Evolutionary conservation across 2,329 filamentous ascomycete species (phyloP).

Genomic region (Ciborinia camelliae): DNA sequence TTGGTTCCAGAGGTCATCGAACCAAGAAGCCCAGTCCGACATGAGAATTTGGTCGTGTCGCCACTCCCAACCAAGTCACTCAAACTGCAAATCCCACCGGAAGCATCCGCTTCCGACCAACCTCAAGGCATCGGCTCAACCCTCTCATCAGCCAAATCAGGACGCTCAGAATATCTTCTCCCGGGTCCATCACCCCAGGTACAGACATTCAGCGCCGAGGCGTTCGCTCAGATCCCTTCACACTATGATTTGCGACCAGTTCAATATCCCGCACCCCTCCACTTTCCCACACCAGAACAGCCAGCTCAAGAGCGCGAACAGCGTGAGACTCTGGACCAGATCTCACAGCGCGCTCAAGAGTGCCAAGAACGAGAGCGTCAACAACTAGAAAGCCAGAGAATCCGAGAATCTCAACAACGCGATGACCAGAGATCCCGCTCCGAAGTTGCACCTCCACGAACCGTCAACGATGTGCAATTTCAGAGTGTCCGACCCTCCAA

Average conservation of each 20-base stretch:
- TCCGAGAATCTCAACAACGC: background rate
- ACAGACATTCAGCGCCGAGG: background rate
- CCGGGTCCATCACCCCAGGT: background rate
- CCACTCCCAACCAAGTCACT: background rate
- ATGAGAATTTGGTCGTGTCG: background rate
- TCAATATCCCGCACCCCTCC: background rate
- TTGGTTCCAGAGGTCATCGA: background rate
- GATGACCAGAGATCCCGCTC: background rate
- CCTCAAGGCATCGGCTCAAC: background rate
- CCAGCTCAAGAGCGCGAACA: background rate
- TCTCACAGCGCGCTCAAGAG: background rate
- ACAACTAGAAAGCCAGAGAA: background rate
- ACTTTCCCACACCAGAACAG: background rate
- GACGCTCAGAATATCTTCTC: background rate
- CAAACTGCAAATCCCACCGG: background rate
- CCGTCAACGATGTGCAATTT: constrained; percentile 3
- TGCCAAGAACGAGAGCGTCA: background rate
- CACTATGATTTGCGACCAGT: background rate
- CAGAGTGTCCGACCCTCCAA: background rate
- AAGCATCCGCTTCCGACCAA: background rate
- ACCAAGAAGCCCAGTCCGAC: background rate
- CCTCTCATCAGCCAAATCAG: background rate
- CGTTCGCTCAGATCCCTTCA: background rate
- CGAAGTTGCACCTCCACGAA: background rate
- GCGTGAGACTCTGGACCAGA: background rate